Evolutionary conservation across 1,284 basidiomycete species (phyloP), one percentile per base, ranked within the genome.

Genomic region (Phylloporus sp.): DNA sequence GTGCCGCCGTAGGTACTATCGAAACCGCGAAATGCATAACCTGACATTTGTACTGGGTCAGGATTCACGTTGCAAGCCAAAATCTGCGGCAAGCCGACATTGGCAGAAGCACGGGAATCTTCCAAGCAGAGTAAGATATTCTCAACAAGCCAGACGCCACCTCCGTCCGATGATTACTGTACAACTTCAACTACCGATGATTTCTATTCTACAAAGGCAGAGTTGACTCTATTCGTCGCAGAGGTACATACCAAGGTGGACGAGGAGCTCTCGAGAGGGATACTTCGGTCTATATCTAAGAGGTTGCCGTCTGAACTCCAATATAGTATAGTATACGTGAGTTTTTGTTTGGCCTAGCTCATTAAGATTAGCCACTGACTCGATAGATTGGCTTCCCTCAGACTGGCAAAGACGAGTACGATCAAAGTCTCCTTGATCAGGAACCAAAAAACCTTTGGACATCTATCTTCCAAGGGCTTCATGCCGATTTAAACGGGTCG

Each of bases 321-420:
- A 5, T 32, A 32, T 32, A 32, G 32, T 32, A 32, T 32, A 32
- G 32, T 32, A 32, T 32, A 32, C 32, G 7, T 32, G 32, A 32
- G 32, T 32, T 32, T 32, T 32, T 32, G 7, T 32, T 32, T 32
- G 32, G 32, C 32, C 32, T 32, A 32, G 32, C 32, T 32, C 32
- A 32, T 32, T 32, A 32, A 32, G 32, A 32, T 32, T 32, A 32
- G 32, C 32, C 32, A 32, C 32, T 32, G 32, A 32, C 32, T 32
- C 32, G 32, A 32, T 32, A 7, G 32, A 32, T 32, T 32, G 32
- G 32, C 32, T 32, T 32, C 32, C 32, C 32, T 32, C 32, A 94
- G 92, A 97, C 96, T 1, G 92, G 93, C 10, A 95, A 96, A 74
- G 91, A 94, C 59, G 94, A 95, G 75, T 95, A 93, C 75, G 94